phyloP scores from a whole-genome alignment of 2,329 filamentous ascomycete species.

The Pseudocercospora eumusae region DNA sequence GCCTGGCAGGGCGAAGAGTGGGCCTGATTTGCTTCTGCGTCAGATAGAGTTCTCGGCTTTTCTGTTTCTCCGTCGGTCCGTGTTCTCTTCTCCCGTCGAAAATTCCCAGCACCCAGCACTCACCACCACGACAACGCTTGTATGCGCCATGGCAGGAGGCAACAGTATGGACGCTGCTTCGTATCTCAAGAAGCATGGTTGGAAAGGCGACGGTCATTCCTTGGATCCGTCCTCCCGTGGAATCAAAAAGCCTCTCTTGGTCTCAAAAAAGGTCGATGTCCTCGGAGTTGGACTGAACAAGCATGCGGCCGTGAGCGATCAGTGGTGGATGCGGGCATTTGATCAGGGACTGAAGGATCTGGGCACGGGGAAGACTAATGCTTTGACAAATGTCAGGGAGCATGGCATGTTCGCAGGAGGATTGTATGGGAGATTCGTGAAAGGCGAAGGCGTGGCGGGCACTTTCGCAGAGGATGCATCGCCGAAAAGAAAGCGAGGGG shows the following conservation, averaged over 20 bases:
- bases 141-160: not conserved
- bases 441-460: conserved; percentile 73
- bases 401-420: conserved; percentile 54
- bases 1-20: not conserved
- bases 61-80: not conserved
- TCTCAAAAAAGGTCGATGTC: conserved; percentile 78
- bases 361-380: conserved; percentile 61
- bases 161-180: conserved; percentile 75
- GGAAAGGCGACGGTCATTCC: conserved; percentile 84
- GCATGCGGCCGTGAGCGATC: conserved; percentile 65
- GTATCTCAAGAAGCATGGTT: conserved; percentile 82
- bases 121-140: not conserved
- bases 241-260: conserved; percentile 77
- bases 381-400: conserved; percentile 50
- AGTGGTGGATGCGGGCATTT: conserved; percentile 97
- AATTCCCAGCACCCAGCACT: not conserved
- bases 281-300: conserved; percentile 79
- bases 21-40: too few species aligned
- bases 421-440: conserved; percentile 82
- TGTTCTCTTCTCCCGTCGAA: not conserved
- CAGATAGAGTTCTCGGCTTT: not conserved
- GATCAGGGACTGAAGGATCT: conserved; percentile 85
- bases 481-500: conserved; percentile 22
- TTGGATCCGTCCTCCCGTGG: conserved; percentile 69
- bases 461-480: conserved; percentile 53